Evolutionary conservation across 75 land plant genomes (phyloP), one percentile per base, ranked within the genome.

Genomic region (Cunninghamia lanceolata): DNA sequence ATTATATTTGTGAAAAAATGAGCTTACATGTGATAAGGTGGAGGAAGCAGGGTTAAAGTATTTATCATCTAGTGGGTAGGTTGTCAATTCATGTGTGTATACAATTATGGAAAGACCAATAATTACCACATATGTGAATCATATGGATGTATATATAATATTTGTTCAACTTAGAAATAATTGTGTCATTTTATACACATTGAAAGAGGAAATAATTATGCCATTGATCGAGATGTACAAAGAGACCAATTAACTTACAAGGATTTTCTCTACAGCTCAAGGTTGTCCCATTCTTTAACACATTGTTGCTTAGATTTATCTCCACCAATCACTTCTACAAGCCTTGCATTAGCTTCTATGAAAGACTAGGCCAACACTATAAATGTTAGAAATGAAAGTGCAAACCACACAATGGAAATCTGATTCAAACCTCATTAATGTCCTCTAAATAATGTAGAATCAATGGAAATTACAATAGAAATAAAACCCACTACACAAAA

Each of bases 111-210:
- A 94, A 54, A 82, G 75, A 1, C 54, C 85, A 16, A 92, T 93
- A 2, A 84, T 95, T 83, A 87, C 88, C 8, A 85, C 93, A 59
- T 90, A 86, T 70, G 38, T 91, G 7, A 91, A 91, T 85, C 92
- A 93, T 56, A 19, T 87, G 32, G 87, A 82, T 76, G 87, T 43
- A 25, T 70, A 78, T 84, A 86, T 90, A 42, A 98, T 94, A 39
- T 91, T 92, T 89, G 46, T 98, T 84, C 96, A 98, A 86, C 85
- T 92, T 83, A 86, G 86, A 52, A 95, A 95, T 84, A 99, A 99
- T 50, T 91, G 91, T 75, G 70, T 95, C 53, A 38, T 89, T 76
- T 89, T 90, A 66, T 95, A 97, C 83, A 78, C 82, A 75, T 86
- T 87, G 35, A 86, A 88, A 28, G 53, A 83, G 70, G 90, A 87